These are phyloP conservation scores for Lizonia empirigonia DNA, from an alignment of 2,329 filamentous ascomycete species.

Conservation along the genomic window DNA sequence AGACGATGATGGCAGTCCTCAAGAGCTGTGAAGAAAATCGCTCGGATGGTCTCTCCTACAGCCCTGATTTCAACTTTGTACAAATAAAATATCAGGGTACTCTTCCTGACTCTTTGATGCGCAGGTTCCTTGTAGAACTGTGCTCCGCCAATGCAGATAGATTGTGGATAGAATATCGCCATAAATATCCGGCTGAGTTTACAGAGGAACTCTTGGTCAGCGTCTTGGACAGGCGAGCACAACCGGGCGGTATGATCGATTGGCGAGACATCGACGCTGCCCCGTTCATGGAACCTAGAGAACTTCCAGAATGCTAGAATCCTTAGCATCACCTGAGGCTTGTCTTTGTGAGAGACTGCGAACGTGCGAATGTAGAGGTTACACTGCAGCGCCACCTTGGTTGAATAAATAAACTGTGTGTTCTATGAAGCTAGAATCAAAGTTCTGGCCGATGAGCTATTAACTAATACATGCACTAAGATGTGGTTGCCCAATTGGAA, in stretches of 20 bases:
- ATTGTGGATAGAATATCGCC: background rate
- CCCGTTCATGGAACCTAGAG: background rate
- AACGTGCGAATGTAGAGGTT: too few species aligned
- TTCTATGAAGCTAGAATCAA: too few species aligned
- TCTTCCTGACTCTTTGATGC: background rate
- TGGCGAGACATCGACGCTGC: background rate
- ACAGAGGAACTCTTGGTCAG: background rate
- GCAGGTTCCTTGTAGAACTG: background rate
- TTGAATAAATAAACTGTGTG: too few species aligned
- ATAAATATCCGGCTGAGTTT: background rate
- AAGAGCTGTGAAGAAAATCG: background rate
- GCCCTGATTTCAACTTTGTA: rapidly evolving
- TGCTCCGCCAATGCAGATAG: background rate
- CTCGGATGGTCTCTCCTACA: background rate
- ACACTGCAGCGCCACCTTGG: too few species aligned
- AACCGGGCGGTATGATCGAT: background rate
- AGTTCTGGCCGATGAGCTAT: too few species aligned
- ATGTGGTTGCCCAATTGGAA: too few species aligned
- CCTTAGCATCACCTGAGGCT: too few species aligned
- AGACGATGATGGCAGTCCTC: background rate
- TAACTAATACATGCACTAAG: too few species aligned
- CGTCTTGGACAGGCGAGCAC: background rate
- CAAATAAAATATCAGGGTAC: background rate
- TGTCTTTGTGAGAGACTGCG: too few species aligned
- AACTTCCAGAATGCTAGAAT: too few species aligned